These are phyloP conservation scores for Hypericum androsaemum DNA, from an alignment of 345 rosid genomes.

Conservation along the genomic window DNA sequence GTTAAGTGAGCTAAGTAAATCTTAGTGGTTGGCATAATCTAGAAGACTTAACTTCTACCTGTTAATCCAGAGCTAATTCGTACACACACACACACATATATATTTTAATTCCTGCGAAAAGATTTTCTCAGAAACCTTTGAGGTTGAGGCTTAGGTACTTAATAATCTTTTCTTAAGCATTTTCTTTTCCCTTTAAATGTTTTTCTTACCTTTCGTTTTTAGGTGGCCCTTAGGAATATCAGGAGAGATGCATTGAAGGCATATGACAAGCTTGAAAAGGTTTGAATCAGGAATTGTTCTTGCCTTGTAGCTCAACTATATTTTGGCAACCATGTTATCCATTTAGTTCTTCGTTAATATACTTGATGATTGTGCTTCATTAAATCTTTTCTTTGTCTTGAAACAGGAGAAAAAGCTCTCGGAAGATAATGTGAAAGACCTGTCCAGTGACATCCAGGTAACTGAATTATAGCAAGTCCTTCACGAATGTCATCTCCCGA, in stretches of 20 bases:
- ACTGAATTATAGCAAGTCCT: not conserved
- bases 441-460: slow-evolving; percentile 87
- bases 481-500: too few species aligned
- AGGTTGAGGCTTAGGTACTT: too few species aligned
- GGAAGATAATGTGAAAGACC: slow-evolving; percentile 91
- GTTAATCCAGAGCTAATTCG: too few species aligned
- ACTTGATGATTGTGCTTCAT: not conserved
- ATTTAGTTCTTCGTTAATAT: not conserved
- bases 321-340: not conserved
- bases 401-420: slow-evolving; percentile 89
- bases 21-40: too few species aligned
- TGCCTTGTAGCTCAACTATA: not conserved
- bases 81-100: too few species aligned
- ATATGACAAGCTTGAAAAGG: slow-evolving; percentile 94
- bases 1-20: too few species aligned
- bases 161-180: too few species aligned
- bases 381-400: not conserved
- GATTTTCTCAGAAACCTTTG: too few species aligned
- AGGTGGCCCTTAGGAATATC: slow-evolving; percentile 91
- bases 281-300: slow-evolving; percentile 8
- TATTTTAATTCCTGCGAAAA: too few species aligned
- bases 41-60: too few species aligned
- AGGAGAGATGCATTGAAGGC: slow-evolving; percentile 88
- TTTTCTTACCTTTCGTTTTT: slow-evolving; percentile 10
- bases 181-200: slow-evolving; percentile 2